Evolutionary conservation across 2,329 filamentous ascomycete genomes (phyloP).

Genomic region (Trichoderma sp.): DNA sequence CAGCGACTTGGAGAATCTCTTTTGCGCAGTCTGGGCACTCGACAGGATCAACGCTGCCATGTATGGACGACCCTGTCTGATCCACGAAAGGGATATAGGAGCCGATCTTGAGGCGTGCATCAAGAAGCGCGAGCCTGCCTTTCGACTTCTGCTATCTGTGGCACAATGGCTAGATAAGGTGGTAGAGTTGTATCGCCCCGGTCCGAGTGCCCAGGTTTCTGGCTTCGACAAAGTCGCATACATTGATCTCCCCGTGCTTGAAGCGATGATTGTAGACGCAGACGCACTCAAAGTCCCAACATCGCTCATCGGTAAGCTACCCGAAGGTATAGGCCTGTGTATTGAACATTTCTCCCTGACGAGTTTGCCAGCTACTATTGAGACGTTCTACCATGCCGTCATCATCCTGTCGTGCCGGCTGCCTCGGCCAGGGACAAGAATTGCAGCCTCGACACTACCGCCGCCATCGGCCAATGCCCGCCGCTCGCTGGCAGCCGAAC

Average conservation of each 20-base stretch:
- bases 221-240: conserved; percentile 49
- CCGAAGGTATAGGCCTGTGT: neutral
- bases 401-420: conserved; percentile 64
- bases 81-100: conserved; percentile 63
- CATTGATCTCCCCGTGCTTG: conserved; percentile 59
- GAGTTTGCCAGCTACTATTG: conserved; percentile 54
- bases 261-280: conserved; percentile 59
- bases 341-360: neutral
- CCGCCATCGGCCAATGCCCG: conserved; percentile 57
- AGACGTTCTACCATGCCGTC: conserved; percentile 66
- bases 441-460: conserved; percentile 48
- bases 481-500: conserved; percentile 59
- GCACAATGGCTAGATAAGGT: conserved; percentile 60
- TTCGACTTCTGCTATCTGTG: conserved; percentile 59
- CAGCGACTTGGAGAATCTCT: conserved; percentile 52
- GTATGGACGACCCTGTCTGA: conserved; percentile 61
- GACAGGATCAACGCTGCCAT: conserved; percentile 62
- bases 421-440: conserved; percentile 45
- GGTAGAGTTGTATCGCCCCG: conserved; percentile 62
- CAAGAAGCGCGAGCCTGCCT: conserved; percentile 54
- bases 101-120: conserved; percentile 56
- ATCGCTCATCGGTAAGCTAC: conserved; percentile 51
- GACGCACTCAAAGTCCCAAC: conserved; percentile 54
- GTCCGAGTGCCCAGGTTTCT: conserved; percentile 45
- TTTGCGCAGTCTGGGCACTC: conserved; percentile 63